Percentiles rank a stretch among this genome's conserved stretches.
Conservation (phyloP, 1,284 basidiomycete genomes). For the Pseudozyma hubeiensis region DNA sequence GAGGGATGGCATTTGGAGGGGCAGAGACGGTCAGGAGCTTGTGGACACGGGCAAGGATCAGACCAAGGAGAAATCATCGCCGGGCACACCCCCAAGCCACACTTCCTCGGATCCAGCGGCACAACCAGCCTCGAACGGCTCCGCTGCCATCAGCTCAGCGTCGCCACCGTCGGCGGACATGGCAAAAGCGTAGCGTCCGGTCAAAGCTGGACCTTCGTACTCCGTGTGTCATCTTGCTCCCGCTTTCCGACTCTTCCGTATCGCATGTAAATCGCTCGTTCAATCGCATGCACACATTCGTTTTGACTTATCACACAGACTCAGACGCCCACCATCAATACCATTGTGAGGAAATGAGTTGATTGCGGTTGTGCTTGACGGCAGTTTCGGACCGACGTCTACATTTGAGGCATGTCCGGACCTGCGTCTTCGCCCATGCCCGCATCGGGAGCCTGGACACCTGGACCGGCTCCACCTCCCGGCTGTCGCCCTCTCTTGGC, state of each 20-base stretch:
- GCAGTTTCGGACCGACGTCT: not conserved
- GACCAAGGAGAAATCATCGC: constrained; percentile 9
- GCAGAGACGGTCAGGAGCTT: constrained; percentile 69
- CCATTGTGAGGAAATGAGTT: not conserved
- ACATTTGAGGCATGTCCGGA: constrained; percentile 53
- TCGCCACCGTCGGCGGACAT: too few species aligned
- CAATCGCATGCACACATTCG: too few species aligned
- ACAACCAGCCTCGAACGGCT: not conserved
- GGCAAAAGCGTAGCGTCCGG: too few species aligned
- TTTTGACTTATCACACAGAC: too few species aligned
- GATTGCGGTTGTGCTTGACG: too few species aligned
- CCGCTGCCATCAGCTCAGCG: not conserved
- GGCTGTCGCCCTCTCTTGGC: constrained; percentile 71
- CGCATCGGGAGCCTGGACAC: constrained; percentile 44
- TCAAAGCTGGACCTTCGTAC: not conserved
- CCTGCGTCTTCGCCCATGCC: constrained; percentile 41
- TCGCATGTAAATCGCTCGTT: too few species aligned
- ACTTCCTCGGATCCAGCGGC: not conserved
- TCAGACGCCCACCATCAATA: too few species aligned
- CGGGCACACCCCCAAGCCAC: constrained; percentile 1
- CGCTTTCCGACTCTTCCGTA: too few species aligned
- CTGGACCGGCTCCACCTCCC: constrained; percentile 39
- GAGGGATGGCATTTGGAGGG: constrained; percentile 78
- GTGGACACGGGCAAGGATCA: constrained; percentile 58
- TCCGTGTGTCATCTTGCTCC: too few species aligned